Percentiles rank a stretch among this genome's conserved stretches.
Evolutionary conservation across 805 yeast genomes (phyloP).

Genomic region (Debaryomyces hansenii): DNA sequence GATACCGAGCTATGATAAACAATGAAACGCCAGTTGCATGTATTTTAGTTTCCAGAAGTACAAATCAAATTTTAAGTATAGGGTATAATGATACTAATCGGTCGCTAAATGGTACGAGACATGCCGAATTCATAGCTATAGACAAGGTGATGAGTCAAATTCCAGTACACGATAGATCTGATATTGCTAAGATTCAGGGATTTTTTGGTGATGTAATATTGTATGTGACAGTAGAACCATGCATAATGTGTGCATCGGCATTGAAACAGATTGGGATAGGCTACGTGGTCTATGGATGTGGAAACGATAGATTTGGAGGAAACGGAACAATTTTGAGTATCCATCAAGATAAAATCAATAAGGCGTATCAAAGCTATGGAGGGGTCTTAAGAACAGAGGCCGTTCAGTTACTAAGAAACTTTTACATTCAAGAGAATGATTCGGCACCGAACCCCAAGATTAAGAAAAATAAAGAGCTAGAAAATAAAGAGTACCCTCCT

Average conservation of each 20-base stretch:
- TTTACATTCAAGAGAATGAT: slow-evolving; percentile 82
- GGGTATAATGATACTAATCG: slow-evolving; percentile 88
- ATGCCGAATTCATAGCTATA: slow-evolving; percentile 89
- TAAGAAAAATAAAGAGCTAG: slow-evolving; percentile 67
- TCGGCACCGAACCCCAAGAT: slow-evolving; percentile 80
- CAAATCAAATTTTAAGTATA: slow-evolving; percentile 56
- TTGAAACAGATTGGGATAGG: slow-evolving; percentile 75
- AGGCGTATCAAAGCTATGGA: slow-evolving; percentile 61
- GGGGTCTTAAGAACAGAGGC: slow-evolving; percentile 84
- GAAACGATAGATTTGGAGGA: slow-evolving; percentile 95
- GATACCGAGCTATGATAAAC: slow-evolving; percentile 33
- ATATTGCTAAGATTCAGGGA: slow-evolving; percentile 17
- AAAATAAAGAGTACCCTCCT: slow-evolving; percentile 56
- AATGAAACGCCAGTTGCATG: slow-evolving; percentile 47
- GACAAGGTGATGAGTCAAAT: slow-evolving; percentile 32
- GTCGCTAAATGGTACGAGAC: slow-evolving; percentile 82
- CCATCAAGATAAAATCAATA: slow-evolving; percentile 16
- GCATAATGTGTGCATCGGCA: slow-evolving; percentile 97
- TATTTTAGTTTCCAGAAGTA: slow-evolving; percentile 25
- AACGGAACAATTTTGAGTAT: slow-evolving; percentile 81
- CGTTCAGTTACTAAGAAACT: slow-evolving; percentile 72
- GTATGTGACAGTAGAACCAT: slow-evolving; percentile 96
- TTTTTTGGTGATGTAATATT: slow-evolving; percentile 60
- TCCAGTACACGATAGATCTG: slow-evolving; percentile 20
- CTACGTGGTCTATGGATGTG: slow-evolving; percentile 85